These are phyloP conservation scores for Bipolaris victoriae DNA, from an alignment of 2,329 filamentous ascomycete species.

Conservation along the genomic window DNA sequence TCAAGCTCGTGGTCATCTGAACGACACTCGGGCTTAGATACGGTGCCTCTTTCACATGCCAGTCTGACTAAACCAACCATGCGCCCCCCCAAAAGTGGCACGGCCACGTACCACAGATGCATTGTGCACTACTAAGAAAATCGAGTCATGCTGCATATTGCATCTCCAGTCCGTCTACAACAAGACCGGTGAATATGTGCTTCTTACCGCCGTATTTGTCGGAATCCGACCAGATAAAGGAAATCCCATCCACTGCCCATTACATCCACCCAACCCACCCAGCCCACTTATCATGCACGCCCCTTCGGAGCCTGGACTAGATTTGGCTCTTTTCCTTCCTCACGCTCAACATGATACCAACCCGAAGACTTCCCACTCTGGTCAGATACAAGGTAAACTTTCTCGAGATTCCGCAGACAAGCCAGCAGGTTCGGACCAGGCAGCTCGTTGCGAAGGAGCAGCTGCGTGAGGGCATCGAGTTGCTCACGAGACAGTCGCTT, in stretches of 20 bases:
- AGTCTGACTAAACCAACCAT: background rate
- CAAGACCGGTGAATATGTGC: background rate
- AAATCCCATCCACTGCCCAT: background rate
- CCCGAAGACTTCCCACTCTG: constrained; percentile 14
- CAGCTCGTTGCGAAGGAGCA: constrained; percentile 25
- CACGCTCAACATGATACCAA: constrained; percentile 26
- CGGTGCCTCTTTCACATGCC: constrained; percentile 16
- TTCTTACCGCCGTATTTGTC: background rate
- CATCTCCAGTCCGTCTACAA: background rate
- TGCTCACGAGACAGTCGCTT: constrained; percentile 29
- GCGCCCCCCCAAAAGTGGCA: background rate
- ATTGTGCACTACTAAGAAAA: background rate
- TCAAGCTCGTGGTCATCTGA: constrained; percentile 6
- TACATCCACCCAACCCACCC: background rate
- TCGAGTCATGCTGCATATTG: background rate
- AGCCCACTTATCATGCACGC: background rate
- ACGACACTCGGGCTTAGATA: background rate
- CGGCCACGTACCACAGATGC: background rate
- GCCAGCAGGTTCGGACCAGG: constrained; percentile 26
- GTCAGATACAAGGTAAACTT: constrained; percentile 20
- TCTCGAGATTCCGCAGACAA: constrained; percentile 30
- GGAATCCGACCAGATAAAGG: too few species aligned
- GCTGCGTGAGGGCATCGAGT: constrained; percentile 25
- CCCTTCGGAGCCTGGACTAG: constrained; percentile 12
- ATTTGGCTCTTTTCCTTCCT: constrained; percentile 22